These are phyloP conservation scores for Moesziomyces parantarcticus DNA, from an alignment of 1,284 basidiomycete genomes.

Conservation along the genomic window DNA sequence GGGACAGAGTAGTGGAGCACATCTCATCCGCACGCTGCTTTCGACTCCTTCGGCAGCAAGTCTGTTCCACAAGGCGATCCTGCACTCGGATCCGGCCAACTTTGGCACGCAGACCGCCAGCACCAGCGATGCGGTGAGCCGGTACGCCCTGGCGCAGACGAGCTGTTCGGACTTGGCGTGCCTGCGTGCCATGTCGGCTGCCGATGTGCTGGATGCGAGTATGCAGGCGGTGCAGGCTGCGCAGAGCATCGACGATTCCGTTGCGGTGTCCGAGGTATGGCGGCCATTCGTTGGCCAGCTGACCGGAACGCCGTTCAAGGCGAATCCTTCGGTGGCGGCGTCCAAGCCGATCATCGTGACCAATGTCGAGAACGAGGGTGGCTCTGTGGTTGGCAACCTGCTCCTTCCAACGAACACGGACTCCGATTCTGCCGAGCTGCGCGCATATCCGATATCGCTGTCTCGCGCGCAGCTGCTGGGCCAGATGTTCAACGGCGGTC, in stretches of 20 bases:
- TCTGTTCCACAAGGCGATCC: slow-evolving; percentile 58
- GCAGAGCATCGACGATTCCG: slow-evolving; percentile 15
- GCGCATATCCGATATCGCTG: slow-evolving; percentile 16
- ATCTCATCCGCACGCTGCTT: slow-evolving; percentile 75
- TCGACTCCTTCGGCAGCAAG: slow-evolving; percentile 50
- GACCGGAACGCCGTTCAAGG: slow-evolving; percentile 28
- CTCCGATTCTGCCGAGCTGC: slow-evolving; percentile 9
- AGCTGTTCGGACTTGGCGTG: slow-evolving; percentile 46
- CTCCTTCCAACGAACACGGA: slow-evolving; percentile 15
- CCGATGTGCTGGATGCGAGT: slow-evolving; percentile 36
- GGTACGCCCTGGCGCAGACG: slow-evolving; percentile 27
- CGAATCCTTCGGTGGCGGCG: neutral
- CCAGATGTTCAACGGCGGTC: slow-evolving; percentile 43
- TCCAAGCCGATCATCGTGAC: slow-evolving; percentile 43
- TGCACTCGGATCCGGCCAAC: slow-evolving; percentile 53
- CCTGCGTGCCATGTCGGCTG: slow-evolving; percentile 26
- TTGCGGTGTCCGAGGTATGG: slow-evolving; percentile 47
- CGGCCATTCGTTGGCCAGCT: slow-evolving; percentile 43
- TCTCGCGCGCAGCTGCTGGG: slow-evolving; percentile 18
- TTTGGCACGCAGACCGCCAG: slow-evolving; percentile 36
- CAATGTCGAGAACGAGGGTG: slow-evolving; percentile 56
- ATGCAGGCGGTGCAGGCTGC: slow-evolving; percentile 10
- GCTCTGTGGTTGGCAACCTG: slow-evolving; percentile 22
- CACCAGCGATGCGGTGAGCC: slow-evolving; percentile 34
- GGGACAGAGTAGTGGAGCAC: slow-evolving; percentile 87